These are phyloP conservation scores for Balakata baccata DNA, from an alignment of 345 rosid genomes.

Conservation along the genomic window DNA sequence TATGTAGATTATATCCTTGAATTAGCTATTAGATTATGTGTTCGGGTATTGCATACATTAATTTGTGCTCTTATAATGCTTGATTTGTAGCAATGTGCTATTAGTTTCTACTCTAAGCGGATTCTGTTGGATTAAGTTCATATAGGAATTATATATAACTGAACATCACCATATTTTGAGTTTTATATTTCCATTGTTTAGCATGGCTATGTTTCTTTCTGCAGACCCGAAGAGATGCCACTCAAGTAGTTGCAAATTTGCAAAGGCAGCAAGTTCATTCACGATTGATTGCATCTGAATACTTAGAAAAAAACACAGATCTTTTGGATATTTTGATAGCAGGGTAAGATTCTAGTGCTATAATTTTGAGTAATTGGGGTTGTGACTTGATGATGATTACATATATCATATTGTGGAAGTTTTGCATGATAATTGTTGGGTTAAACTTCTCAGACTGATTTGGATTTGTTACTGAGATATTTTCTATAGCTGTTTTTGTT, in stretches of 20 bases:
- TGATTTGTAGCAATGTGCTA: slow-evolving; percentile 4
- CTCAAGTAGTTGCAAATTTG: slow-evolving; percentile 95
- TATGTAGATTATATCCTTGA: background rate
- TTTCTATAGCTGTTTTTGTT: background rate
- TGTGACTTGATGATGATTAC: slow-evolving; percentile 9
- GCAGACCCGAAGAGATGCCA: slow-evolving; percentile 95
- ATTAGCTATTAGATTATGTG: background rate
- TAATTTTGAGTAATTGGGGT: background rate
- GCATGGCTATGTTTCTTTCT: slow-evolving; percentile 18
- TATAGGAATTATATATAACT: background rate
- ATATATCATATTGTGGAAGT: background rate
- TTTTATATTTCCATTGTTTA: slow-evolving; percentile 12
- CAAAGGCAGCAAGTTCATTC: slow-evolving; percentile 95
- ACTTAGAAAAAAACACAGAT: slow-evolving; percentile 77
- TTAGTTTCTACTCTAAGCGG: background rate
- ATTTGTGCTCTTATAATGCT: background rate
- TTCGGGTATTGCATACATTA: background rate
- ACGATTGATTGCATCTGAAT: slow-evolving; percentile 86
- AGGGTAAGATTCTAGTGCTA: slow-evolving; percentile 50
- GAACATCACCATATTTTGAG: background rate
- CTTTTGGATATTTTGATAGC: slow-evolving; percentile 70
- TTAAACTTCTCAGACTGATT: background rate
- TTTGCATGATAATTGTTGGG: background rate
- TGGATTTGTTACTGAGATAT: background rate
- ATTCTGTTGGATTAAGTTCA: slow-evolving; percentile 1